Conservation (phyloP, 2,329 filamentous ascomycete genomes). For the Septoria petroselini region DNA sequence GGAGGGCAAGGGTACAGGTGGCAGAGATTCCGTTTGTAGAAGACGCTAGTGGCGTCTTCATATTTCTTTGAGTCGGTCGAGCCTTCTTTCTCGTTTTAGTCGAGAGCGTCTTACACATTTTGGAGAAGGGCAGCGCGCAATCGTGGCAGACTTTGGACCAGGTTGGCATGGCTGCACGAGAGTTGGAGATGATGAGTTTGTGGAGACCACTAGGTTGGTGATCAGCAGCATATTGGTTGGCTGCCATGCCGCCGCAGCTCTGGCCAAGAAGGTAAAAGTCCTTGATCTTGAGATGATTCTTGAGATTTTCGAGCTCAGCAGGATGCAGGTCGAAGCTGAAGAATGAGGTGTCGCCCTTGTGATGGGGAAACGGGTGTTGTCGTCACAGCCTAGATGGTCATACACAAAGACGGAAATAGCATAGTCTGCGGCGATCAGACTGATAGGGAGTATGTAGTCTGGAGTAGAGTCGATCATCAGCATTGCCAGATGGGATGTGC, state of each 20-base stretch:
- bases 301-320: slow-evolving; percentile 50
- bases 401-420: slow-evolving; percentile 52
- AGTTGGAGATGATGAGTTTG: slow-evolving; percentile 38
- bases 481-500: background rate
- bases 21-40: slow-evolving; percentile 36
- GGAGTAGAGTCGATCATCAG: background rate
- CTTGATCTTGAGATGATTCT: slow-evolving; percentile 43
- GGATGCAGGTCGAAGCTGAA: slow-evolving; percentile 51
- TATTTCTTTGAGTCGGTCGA: slow-evolving; percentile 36
- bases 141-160: slow-evolving; percentile 34
- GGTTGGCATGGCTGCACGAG: slow-evolving; percentile 31
- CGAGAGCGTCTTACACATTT: slow-evolving; percentile 33
- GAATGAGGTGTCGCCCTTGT: slow-evolving; percentile 46
- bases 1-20: slow-evolving; percentile 34
- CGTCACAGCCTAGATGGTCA: slow-evolving; percentile 54
- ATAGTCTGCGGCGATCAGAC: slow-evolving; percentile 37
- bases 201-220: slow-evolving; percentile 39
- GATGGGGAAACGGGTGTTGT: slow-evolving; percentile 50
- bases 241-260: slow-evolving; percentile 55
- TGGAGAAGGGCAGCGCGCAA: slow-evolving; percentile 32
- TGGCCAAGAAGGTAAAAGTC: slow-evolving; percentile 50
- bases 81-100: slow-evolving; percentile 33
- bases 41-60: slow-evolving; percentile 33
- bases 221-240: slow-evolving; percentile 42
- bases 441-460: slow-evolving; percentile 40